Base-by-base conservation (phyloP, 2,329 filamentous ascomycete species). In the Chaetomiaceae sp. region DNA sequence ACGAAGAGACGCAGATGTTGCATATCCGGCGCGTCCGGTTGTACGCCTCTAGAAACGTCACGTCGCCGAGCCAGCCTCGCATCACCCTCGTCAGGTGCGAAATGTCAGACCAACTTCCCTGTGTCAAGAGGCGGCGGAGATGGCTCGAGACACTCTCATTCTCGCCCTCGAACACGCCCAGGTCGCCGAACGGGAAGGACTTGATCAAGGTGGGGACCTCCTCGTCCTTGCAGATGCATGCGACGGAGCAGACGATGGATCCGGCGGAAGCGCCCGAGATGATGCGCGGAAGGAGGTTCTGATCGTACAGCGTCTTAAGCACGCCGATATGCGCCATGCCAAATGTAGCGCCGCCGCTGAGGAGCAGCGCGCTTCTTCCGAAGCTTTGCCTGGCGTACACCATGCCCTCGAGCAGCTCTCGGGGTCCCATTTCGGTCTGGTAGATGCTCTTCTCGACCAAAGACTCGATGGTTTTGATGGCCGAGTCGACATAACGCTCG, bases 11-110 rank as follows among this genome's bases (percentile, higher is more conserved):
- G 48, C 87, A 90, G 30, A 97, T 95, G 63, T 96, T 97, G 60
- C 95, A 78, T 51, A 96, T 90, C 48, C 89, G 79, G 22, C 88
- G 79, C 0, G 90, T 95, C n/a, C 89, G 83, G 62, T 95, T 95
- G 69, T 96, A 96, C 1, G 89, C 88, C 66, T 97, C 91, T 60
- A 91, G 87, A 57, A 97, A 97, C 0, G 91, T 97, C 58, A 95
- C 84, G 58, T 96, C 87, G 30, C 89, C 89, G 7, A 95, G 74
- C 59, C 93, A 71, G 26, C 74, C 74, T 45, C 80, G 79, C 87
- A 97, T 93, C 6, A 95, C 88, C 38, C 83, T 76, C 2, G 79
- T 83, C 39, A 96, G 69, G 63, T 95, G 82, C 19, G 78, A 78
- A 57, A 94, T 94, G 60, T 96, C 88, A 52, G 90, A 87, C 70